Evolutionary conservation across 2,329 filamentous ascomycete genomes (phyloP).

Genomic region (Pseudocercospora vitis): DNA sequence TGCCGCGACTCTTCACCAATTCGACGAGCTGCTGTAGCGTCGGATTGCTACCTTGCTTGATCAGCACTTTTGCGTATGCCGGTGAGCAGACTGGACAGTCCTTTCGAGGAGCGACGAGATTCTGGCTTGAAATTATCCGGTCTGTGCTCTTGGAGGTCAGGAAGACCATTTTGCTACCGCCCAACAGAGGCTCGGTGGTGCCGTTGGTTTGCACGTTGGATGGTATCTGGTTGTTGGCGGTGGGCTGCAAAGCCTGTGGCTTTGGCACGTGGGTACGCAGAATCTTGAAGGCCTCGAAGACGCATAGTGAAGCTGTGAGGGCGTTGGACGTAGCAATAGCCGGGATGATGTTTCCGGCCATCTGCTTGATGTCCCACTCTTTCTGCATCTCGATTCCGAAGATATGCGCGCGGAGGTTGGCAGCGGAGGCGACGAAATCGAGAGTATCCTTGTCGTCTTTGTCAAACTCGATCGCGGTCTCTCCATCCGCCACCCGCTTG

Average conservation of each 20-base stretch:
- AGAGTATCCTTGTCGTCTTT: conserved; percentile 95
- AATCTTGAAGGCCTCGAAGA: conserved; percentile 90
- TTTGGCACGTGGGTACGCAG: conserved; percentile 56
- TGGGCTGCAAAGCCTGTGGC: conserved; percentile 16
- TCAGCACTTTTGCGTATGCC: conserved; percentile 30
- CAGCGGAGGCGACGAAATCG: conserved; percentile 87
- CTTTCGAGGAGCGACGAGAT: conserved; percentile 66
- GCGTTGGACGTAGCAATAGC: conserved; percentile 98
- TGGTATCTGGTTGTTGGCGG: conserved; percentile 21
- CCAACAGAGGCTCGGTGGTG: conserved; percentile 24
- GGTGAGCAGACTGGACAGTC: conserved; percentile 73
- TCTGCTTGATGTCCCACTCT: conserved; percentile 96
- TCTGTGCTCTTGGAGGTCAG: conserved; percentile 65
- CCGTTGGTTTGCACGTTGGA: conserved; percentile 18
- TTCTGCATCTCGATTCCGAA: conserved; percentile 87
- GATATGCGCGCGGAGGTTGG: conserved; percentile 84
- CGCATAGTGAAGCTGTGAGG: conserved; percentile 88
- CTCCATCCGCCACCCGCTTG: conserved; percentile 63
- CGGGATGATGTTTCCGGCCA: conserved; percentile 98
- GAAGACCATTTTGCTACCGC: conserved; percentile 71
- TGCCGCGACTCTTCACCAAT: conserved; percentile 67
- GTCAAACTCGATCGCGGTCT: conserved; percentile 77
- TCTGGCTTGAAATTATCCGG: conserved; percentile 58
- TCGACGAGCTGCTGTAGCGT: conserved; percentile 80
- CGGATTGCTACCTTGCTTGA: conserved; percentile 55